Evolutionary conservation across 2,329 filamentous ascomycete genomes (phyloP).

Genomic region (Colletotrichum sp.): DNA sequence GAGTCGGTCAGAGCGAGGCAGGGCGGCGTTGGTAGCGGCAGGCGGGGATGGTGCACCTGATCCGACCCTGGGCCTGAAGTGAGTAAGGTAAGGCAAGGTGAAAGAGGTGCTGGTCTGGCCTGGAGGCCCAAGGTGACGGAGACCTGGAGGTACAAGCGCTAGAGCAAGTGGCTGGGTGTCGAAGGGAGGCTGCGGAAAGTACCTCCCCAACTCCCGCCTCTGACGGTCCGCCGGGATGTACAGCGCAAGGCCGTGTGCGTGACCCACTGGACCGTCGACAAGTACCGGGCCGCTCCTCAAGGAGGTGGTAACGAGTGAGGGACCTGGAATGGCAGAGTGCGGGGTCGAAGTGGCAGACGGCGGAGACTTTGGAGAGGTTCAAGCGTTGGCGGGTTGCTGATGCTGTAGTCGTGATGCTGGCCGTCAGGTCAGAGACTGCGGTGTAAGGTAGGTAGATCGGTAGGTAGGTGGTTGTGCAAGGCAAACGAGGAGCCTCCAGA

Average conservation of each 20-base stretch:
- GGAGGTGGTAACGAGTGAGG: background rate
- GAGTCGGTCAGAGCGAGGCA: constrained; percentile 16
- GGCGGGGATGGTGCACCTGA: constrained; percentile 16
- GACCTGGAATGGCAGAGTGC: background rate
- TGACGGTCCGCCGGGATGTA: background rate
- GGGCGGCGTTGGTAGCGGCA: constrained; percentile 7
- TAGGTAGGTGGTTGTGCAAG: background rate
- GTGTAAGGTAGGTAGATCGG: background rate
- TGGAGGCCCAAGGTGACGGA: background rate
- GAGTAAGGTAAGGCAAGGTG: background rate
- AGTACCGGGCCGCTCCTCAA: constrained; percentile 1
- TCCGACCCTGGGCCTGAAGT: background rate
- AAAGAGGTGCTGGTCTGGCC: background rate
- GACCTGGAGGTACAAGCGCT: constrained; percentile 5
- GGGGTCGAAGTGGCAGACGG: background rate
- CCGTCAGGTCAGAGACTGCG: background rate
- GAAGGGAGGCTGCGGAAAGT: background rate
- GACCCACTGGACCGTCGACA: background rate
- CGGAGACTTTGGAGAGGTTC: background rate
- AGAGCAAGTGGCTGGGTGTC: background rate
- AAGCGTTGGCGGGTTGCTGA: background rate
- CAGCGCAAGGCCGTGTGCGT: background rate
- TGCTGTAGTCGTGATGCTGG: background rate
- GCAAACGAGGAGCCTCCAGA: background rate
- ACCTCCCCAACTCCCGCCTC: background rate